Evolutionary conservation across 116 monocot genomes (phyloP), one percentile per base, ranked within the genome.

Genomic region (Zostera marina): DNA sequence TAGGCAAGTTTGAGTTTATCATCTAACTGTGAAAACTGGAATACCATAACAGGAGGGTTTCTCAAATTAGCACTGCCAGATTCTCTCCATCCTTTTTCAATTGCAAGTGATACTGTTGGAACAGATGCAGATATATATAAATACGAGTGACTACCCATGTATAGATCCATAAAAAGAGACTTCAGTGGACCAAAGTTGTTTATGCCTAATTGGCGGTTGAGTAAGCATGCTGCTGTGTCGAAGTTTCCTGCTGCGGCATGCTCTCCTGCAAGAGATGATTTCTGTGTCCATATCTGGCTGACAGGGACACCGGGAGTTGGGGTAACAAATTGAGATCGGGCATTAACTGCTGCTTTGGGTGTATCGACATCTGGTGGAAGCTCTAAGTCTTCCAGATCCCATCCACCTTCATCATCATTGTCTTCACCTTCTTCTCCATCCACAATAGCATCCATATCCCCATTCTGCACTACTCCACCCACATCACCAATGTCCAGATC

Each of bases 241-340:
- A 84, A 93, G 54, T 93, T 81, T 39, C 88, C 93, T 47, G 93
- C 88, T 14, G 88, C 93, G 4, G 53, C 84, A 71, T 93, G 88
- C 68, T 93, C 93, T 12, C 77, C 93, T 23, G 93, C 88, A 71
- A 88, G 81, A 53, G 93, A 81, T 49, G 93, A 88, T 46, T 84
- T 93, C 56, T 93, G 88, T 41, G 77, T 84, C 93, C 93, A 93
- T 47, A 81, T 81, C 68, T 93, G 84, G 63, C 84, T 81, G 10
- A 84, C 88, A 39, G 88, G 84, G 79, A 84, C 79, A 51, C 93
- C 93, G 15, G 81, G 69, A 6, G 76, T 69, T 17, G 71, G 76
- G 2, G 67, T 58, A 53, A 76, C 71, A 63, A 76, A 76, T 16
- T 71, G 4, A 20, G 69, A 44, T 53, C 59, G 56, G 8, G 67